phyloP scores from a whole-genome alignment of 108 stramenopile species.

The Nitzschia sp. region DNA sequence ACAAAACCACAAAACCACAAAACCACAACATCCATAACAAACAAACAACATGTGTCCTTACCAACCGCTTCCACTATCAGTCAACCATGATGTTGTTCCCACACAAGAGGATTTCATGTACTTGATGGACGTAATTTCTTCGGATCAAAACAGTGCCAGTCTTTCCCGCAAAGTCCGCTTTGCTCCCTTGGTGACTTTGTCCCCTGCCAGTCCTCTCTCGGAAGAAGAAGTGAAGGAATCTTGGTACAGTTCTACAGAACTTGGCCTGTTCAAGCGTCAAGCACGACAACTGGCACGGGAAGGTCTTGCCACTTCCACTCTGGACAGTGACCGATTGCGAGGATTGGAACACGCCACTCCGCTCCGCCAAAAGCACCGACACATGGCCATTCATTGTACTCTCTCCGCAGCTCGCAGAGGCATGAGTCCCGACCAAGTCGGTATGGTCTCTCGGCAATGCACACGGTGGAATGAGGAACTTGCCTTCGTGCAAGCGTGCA shows the following conservation, averaged over 20 bases:
- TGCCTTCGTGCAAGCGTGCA: constrained; percentile 26
- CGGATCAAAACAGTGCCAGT: background rate
- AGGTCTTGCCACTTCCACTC: background rate
- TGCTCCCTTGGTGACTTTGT: background rate
- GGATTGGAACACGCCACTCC: constrained; percentile 13
- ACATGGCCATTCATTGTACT: constrained; percentile 25
- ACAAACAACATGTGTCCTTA: background rate
- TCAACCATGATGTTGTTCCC: background rate
- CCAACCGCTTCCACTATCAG: background rate
- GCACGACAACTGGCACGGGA: constrained; percentile 8
- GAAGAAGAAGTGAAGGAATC: constrained; percentile 12
- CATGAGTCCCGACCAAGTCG: constrained; percentile 6
- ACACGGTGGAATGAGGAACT: constrained; percentile 23
- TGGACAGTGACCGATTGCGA: constrained; percentile 7
- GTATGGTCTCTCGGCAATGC: constrained; percentile 5
- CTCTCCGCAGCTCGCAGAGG: constrained; percentile 5
- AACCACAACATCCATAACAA: constrained; percentile 2
- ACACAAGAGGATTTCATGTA: constrained; percentile 12
- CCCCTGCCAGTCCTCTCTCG: background rate
- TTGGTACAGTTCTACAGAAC: constrained; percentile 16
- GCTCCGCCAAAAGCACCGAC: constrained; percentile 13
- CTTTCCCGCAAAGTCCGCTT: background rate
- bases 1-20: background rate
- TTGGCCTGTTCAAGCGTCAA: background rate
- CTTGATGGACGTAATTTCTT: background rate